phyloP scores from a whole-genome alignment of 257 asterid species.

The Knoxia roxburghii region DNA sequence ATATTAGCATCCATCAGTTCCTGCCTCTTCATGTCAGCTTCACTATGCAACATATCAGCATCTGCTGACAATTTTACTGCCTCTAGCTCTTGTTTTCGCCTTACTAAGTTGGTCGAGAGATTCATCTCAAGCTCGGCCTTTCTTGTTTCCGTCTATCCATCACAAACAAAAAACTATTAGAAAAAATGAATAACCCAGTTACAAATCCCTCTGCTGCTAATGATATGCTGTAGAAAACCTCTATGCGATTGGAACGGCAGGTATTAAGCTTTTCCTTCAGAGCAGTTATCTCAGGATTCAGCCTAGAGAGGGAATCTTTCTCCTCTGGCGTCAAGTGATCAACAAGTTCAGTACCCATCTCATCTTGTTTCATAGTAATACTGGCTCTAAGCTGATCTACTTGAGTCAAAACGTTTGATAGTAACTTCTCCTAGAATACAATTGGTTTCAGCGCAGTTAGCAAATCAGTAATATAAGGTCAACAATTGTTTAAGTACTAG shows the following conservation, averaged over 20 bases:
- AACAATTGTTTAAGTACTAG: slow-evolving; percentile 8
- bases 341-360: slow-evolving; percentile 94
- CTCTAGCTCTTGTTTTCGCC: slow-evolving; percentile 93
- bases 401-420: slow-evolving; percentile 67
- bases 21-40: slow-evolving; percentile 78
- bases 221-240: slow-evolving; percentile 46
- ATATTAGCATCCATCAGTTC: slow-evolving; percentile 58
- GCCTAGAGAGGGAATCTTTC: slow-evolving; percentile 70
- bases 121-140: slow-evolving; percentile 97
- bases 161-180: slow-evolving; percentile 13
- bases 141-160: slow-evolving; percentile 78
- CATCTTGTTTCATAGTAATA: slow-evolving; percentile 72
- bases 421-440: slow-evolving; percentile 68
- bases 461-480: slow-evolving; percentile 8
- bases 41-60: slow-evolving; percentile 56
- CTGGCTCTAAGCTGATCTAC: slow-evolving; percentile 82
- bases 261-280: slow-evolving; percentile 68
- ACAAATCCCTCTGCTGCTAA: slow-evolving; percentile 1
- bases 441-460: slow-evolving; percentile 8
- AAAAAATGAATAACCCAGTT: slow-evolving; percentile 8
- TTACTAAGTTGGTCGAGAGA: slow-evolving; percentile 85
- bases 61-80: slow-evolving; percentile 69
- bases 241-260: slow-evolving; percentile 77
- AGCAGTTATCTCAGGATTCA: slow-evolving; percentile 85
- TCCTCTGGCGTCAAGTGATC: slow-evolving; percentile 94